These are phyloP conservation scores for Microsporum audouinii DNA, from an alignment of 2,329 filamentous ascomycete genomes.

Conservation along the genomic window DNA sequence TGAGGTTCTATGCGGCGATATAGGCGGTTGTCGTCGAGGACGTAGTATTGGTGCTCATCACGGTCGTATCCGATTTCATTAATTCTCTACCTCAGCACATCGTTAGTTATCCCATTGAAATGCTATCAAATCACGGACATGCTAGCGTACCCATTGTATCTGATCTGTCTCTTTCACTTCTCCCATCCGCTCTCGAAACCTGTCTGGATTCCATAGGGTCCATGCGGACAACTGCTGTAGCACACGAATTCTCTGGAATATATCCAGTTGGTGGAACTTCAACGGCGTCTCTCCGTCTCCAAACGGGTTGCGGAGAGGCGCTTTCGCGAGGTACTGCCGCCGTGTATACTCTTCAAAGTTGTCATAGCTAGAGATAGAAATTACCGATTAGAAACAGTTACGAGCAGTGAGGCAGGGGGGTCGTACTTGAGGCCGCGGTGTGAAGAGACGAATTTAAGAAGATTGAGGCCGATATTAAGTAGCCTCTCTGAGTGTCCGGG, in stretches of 20 bases:
- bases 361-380: slow-evolving; percentile 50
- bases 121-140: not conserved
- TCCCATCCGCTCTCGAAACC: slow-evolving; percentile 74
- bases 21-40: slow-evolving; percentile 85
- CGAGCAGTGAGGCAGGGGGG: not conserved
- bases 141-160: slow-evolving; percentile 59
- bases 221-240: slow-evolving; percentile 83
- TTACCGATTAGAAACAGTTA: not conserved
- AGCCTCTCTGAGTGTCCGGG: slow-evolving; percentile 60
- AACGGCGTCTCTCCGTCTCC: slow-evolving; percentile 61
- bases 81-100: slow-evolving; percentile 28
- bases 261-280: slow-evolving; percentile 69
- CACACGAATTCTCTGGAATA: slow-evolving; percentile 65
- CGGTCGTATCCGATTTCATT: slow-evolving; percentile 63
- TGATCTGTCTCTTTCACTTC: slow-evolving; percentile 74
- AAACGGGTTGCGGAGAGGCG: slow-evolving; percentile 68
- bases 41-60: slow-evolving; percentile 74
- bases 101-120: not conserved
- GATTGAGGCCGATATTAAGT: slow-evolving; percentile 67
- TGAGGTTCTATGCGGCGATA: slow-evolving; percentile 77
- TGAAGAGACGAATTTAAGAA: slow-evolving; percentile 88
- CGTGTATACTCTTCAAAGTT: slow-evolving; percentile 90
- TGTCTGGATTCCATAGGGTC: slow-evolving; percentile 77
- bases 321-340: slow-evolving; percentile 75
- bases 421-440: slow-evolving; percentile 81